Evolutionary conservation across 495 filamentous ascomycete species (phyloP).

Genomic region (Tuber indicum): DNA sequence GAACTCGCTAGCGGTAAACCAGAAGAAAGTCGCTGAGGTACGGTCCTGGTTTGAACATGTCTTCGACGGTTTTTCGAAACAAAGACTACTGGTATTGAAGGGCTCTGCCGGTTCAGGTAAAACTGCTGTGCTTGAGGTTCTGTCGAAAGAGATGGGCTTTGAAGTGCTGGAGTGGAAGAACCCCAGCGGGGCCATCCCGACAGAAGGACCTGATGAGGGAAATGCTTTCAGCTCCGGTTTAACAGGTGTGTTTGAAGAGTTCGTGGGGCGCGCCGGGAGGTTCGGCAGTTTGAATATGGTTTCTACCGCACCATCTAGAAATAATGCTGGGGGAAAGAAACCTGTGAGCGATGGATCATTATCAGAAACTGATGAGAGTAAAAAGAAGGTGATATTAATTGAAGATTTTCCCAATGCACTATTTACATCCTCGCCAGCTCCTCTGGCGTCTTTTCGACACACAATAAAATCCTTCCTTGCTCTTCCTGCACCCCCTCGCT

Average conservation of each 20-base stretch:
- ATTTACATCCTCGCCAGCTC: conserved; percentile 55
- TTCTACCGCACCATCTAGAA: conserved; percentile 35
- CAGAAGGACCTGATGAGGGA: conserved; percentile 15
- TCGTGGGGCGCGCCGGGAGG: conserved; percentile 67
- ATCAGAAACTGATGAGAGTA: conserved; percentile 22
- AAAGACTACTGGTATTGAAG: conserved; percentile 75
- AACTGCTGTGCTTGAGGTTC: conserved; percentile 70
- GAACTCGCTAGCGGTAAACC: conserved; percentile 86
- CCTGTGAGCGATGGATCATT: conserved; percentile 11
- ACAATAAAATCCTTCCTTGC: conserved; percentile 50
- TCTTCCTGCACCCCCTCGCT: conserved; percentile 14
- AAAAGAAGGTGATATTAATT: conserved; percentile 63
- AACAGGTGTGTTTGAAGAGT: conserved; percentile 80
- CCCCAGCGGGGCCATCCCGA: conserved; percentile 51
- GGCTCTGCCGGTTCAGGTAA: conserved; percentile 92
- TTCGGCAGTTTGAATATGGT: conserved; percentile 69
- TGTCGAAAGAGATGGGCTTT: conserved; percentile 64
- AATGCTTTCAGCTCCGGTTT: conserved; percentile 28
- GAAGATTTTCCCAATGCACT: conserved; percentile 93
- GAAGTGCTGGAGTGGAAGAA: conserved; percentile 87
- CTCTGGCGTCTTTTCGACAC: conserved; percentile 65
- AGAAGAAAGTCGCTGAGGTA: conserved; percentile 84
- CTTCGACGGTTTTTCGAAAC: conserved; percentile 55
- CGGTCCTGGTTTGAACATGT: conserved; percentile 70
- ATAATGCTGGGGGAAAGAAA: background rate